Evolutionary conservation across 2,329 filamentous ascomycete genomes (phyloP).

Genomic region (Alternaria sp.): DNA sequence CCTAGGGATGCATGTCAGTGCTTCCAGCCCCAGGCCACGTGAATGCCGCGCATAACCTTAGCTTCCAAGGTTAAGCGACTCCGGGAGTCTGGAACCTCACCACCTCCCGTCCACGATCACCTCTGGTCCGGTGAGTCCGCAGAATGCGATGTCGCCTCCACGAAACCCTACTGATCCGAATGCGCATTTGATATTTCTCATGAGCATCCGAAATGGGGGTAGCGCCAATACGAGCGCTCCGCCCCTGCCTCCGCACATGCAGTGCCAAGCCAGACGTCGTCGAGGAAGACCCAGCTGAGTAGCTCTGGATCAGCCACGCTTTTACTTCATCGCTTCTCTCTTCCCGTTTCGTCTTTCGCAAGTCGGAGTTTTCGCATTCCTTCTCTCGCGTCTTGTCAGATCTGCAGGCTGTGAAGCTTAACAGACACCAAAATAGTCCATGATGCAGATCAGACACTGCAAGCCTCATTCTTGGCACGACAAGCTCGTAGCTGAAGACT

Average conservation of each 20-base stretch:
- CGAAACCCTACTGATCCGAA: neutral
- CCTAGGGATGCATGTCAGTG: neutral
- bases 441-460: neutral
- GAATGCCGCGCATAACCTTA: neutral
- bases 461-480: neutral
- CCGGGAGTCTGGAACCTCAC: neutral
- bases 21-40: neutral
- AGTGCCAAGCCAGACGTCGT: neutral
- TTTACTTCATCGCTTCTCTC: slow-evolving; percentile 12
- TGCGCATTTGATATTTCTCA: neutral
- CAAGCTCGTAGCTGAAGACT: neutral
- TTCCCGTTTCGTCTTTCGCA: slow-evolving; percentile 3
- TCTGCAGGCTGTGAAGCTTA: slow-evolving; percentile 6
- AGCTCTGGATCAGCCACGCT: slow-evolving; percentile 25
- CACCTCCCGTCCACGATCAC: neutral
- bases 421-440: neutral
- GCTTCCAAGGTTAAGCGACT: neutral
- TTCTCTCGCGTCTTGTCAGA: slow-evolving; percentile 3
- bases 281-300: slow-evolving; percentile 19
- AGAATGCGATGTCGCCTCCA: neutral
- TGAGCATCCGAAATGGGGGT: neutral
- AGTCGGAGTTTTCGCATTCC: neutral
- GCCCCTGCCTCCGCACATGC: neutral
- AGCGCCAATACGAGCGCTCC: neutral
- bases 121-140: neutral